Base-by-base conservation (phyloP, 2,329 filamentous ascomycete species). In the Fonsecaea pugnacius region DNA sequence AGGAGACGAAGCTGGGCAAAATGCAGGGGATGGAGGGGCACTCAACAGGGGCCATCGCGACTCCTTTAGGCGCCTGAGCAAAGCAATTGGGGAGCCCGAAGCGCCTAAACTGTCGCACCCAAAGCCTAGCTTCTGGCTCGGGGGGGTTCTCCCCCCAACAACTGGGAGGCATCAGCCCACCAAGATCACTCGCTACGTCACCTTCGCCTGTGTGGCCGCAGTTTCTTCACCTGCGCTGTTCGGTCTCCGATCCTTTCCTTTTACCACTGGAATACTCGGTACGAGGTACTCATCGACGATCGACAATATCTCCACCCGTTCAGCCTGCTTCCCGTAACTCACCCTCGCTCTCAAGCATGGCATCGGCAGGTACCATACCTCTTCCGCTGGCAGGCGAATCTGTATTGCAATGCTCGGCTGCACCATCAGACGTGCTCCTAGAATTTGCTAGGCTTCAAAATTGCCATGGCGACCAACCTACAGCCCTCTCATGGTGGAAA, bases 231-330 rank as follows among this genome's bases (percentile, higher is more conserved):
- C 38, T 43, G 36, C 16, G 7, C 38, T 43, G 16, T 8, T 18
- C n/a, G 16, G 38, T 43, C 38, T 43, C 38, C n/a, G 5, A 6
- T n/a, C 16, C 10, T 7, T n/a, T 43, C 12, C 38, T 43, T 43
- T 18, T n/a, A 18, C 38, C 18, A 18, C 36, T 40, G 14, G n/a
- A 4, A 40, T 12, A 16, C 36, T 40, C 36, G n/a, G n/a, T n/a
- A n/a, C n/a, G n/a, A n/a, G n/a, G n/a, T n/a, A n/a, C n/a, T 43
- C 38, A 43, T 43, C 38, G 38, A 16, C n/a, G 38, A 43, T 43
- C 5, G 38, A 18, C 16, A n/a, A 6, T 4, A 18, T 21, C 36
- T 40, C 36, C 10, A 4, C 12, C 38, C 38, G 6, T 43, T n/a
- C 16, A 18, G n/a, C 14, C 12, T 40, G 12, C 12, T 40, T 40